Evolutionary conservation across 2,329 filamentous ascomycete genomes (phyloP), one percentile per base, ranked within the genome.

Genomic region (Cordyceps farinosa): DNA sequence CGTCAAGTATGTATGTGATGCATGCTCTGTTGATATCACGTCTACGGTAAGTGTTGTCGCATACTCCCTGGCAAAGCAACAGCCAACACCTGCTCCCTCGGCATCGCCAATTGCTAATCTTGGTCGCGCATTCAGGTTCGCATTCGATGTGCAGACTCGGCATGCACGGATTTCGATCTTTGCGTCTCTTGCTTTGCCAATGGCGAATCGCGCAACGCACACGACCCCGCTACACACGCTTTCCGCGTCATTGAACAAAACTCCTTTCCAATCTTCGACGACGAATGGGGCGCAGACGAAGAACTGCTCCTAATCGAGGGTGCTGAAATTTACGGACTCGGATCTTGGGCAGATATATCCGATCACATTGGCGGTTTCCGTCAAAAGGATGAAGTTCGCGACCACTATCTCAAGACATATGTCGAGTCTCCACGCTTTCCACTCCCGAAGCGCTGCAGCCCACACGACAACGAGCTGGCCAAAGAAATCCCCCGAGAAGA

Each of bases 191-290:
- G 95, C 77, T 99, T 99, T 76, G 84, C 91, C 40, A 88, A 90
- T 67, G 94, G 92, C 67, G 86, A 91, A 70, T 82, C 85, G 52
- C 91, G 91, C 66, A 90, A 91, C 70, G 88, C 90, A 62, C 95
- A 99, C 75, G 88, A 96, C 68, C 94, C 95, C 8, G 84, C 87
- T 5, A 90, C 90, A 13, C 95, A 99, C 77, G 82, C 91, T 15
- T 99, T 89, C 75, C 90, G 91, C 66, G 95, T 99, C 40, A 97
- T 99, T 68, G 95, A 99, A 75, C 95, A 98, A 72, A 97, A 99
- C 73, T 97, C 94, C 0, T 96, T 99, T 56, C 95, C 95, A 1
- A 98, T 99, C 64, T 99, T 96, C 71, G 89, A 93, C 68, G 85
- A 87, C 64, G 93, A 97, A 72, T 99, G 95, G 95, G 95, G 95